Evolutionary conservation across 352 stramenopile species (phyloP).

Genomic region (Sclerospora graminicola): DNA sequence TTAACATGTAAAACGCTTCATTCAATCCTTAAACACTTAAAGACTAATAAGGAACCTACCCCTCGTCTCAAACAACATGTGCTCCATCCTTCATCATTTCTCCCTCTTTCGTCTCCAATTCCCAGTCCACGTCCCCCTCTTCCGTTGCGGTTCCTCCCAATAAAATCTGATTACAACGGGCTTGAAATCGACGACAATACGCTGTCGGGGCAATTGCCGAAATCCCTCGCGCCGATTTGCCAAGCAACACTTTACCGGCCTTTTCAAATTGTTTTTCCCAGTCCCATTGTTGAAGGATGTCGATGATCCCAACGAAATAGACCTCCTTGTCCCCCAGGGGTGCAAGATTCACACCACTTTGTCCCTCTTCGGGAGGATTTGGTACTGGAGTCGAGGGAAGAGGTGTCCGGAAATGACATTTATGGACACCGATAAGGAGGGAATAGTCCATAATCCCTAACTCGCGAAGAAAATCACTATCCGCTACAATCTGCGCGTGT

Average conservation of each 20-base stretch:
- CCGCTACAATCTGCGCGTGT: conserved; percentile 36
- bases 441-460: conserved; percentile 80
- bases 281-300: conserved; percentile 80
- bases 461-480: conserved; percentile 55
- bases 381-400: conserved; percentile 10
- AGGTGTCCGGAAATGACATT: conserved; percentile 29
- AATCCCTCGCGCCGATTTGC: conserved; percentile 55
- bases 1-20: too few relatives aligned
- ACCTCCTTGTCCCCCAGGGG: conserved; percentile 32
- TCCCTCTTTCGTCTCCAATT: conserved; percentile 13
- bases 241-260: conserved; percentile 56
- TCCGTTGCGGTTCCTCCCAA: conserved; percentile 17
- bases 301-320: conserved; percentile 80
- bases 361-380: conserved; percentile 1
- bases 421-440: conserved; percentile 58
- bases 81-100: too few relatives aligned
- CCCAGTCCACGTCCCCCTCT: conserved; percentile 21
- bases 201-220: conserved; percentile 45
- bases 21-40: too few relatives aligned
- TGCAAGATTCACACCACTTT: conserved; percentile 16
- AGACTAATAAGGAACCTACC: too few relatives aligned
- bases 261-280: conserved; percentile 74
- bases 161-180: conserved; percentile 42
- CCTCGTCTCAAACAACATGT: too few relatives aligned
- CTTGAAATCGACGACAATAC: conserved; percentile 66